phyloP scores from a whole-genome alignment of 306 rosid species.

The Parietaria judaica region DNA sequence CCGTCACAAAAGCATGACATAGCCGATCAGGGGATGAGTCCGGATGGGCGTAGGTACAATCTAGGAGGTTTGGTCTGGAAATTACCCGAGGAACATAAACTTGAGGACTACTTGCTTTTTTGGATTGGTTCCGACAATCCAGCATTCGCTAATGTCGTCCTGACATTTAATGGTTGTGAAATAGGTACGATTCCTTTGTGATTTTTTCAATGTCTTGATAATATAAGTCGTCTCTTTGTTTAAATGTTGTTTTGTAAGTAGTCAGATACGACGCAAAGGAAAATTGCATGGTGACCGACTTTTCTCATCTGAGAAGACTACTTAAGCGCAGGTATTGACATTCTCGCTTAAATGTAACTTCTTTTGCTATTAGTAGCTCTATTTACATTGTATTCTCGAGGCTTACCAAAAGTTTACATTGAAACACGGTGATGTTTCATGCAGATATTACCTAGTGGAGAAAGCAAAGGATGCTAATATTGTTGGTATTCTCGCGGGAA shows the following conservation, averaged over 20 bases:
- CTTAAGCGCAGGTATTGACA: constrained; percentile 72
- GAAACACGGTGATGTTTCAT: constrained; percentile 12
- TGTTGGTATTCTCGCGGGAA: constrained; percentile 85
- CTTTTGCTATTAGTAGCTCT: neutral
- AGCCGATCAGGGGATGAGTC: constrained; percentile 26
- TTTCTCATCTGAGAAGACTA: constrained; percentile 72
- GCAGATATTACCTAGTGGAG: constrained; percentile 90
- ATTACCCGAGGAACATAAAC: constrained; percentile 44
- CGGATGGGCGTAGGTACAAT: constrained; percentile 26
- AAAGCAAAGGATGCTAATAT: constrained; percentile 93
- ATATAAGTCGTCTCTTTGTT: neutral
- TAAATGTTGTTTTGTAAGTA: constrained; percentile 37
- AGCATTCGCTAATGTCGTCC: constrained; percentile 73
- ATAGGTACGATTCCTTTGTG: constrained; percentile 43
- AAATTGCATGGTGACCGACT: constrained; percentile 49
- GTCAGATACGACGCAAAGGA: constrained; percentile 75
- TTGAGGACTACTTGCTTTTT: constrained; percentile 65
- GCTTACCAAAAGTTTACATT: neutral
- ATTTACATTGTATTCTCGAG: neutral
- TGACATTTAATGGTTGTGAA: constrained; percentile 74
- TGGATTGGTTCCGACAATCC: constrained; percentile 85
- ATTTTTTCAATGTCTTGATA: neutral
- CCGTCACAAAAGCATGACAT: constrained; percentile 39
- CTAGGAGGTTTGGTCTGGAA: constrained; percentile 81
- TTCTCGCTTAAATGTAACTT: neutral